phyloP scores from a whole-genome alignment of 495 filamentous ascomycete genomes.

The Tuber aestivum region DNA sequence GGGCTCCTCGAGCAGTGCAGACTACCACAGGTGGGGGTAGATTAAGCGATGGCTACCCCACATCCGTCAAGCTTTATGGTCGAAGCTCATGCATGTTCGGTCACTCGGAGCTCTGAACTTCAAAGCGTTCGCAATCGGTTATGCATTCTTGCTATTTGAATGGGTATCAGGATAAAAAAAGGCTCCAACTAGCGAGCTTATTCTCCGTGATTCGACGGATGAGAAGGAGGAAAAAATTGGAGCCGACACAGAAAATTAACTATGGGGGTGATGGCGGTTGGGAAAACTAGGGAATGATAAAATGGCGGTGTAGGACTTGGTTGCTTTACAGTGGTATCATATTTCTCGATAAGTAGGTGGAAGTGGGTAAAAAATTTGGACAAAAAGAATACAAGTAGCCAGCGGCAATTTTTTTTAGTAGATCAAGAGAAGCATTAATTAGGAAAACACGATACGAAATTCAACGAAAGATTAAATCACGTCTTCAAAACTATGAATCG shows the following conservation, averaged over 20 bases:
- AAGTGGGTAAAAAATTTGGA: background rate
- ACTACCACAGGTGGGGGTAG: background rate
- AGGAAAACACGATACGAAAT: background rate
- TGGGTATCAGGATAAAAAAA: background rate
- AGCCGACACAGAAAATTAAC: slow-evolving; percentile 2
- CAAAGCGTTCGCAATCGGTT: background rate
- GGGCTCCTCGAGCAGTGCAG: background rate
- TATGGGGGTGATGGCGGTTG: background rate
- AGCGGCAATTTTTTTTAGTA: background rate
- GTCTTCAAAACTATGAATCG: slow-evolving; percentile 2
- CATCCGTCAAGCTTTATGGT: background rate
- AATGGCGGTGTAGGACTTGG: background rate
- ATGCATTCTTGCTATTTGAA: background rate
- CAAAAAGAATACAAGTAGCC: background rate
- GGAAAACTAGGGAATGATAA: background rate
- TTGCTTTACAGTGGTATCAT: background rate
- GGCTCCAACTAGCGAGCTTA: background rate
- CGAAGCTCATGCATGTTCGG: background rate
- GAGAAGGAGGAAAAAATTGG: background rate
- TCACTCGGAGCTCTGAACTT: background rate
- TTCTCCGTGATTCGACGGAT: background rate
- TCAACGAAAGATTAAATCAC: slow-evolving; percentile 5
- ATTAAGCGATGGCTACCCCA: background rate
- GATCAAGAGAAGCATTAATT: slow-evolving; percentile 1
- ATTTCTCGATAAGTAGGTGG: background rate